Evolutionary conservation across 805 yeast species (phyloP), one percentile per base, ranked within the genome.

Genomic region (Tetrapisispora pingtungensis): DNA sequence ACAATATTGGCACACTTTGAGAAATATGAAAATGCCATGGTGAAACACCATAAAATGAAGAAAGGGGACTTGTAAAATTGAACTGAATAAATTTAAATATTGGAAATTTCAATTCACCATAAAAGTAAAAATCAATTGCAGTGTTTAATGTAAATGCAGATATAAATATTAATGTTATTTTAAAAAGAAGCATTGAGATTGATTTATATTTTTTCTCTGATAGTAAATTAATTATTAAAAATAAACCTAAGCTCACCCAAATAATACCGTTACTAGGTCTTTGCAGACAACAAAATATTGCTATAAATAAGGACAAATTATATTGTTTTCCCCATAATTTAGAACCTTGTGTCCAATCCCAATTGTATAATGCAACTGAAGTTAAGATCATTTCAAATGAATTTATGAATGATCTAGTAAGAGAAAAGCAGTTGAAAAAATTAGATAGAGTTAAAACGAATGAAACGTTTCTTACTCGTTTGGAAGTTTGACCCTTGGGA

Each of bases 341-440:
- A 3, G 36, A 41, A 28, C 54, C 58, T 2, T 48, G 53, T 14
- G 67, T 60, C 83, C 84, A 78, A 14, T 87, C 81, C 95, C 95
- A 84, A 57, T 70, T 74, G 14, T 73, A 68, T 40, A 90, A 65
- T 0, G 88, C 88, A 8, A 76, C 63, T 0, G 80, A 69, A 0
- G 93, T 84, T 43, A 88, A 57, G 1, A 74, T 70, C 73, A 82
- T 73, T 61, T 93, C 98, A 41, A 88, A 68, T 17, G 84, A 77
- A 56, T 90, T 93, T 42, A 94, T 78, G 58, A 93, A 93, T 1
- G 96, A 79, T 49, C 99, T 72, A 1, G 95, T 81, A 33, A 78
- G 69, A 35, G 81, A 71, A 62, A 74, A 86, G 82, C 90, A 86
- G 59, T 88, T 87, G 72, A 87, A 90, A 47, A 63, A 62, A 41